Base-by-base conservation (phyloP, 495 filamentous ascomycete genomes). In the Durotheca rogersii region DNA sequence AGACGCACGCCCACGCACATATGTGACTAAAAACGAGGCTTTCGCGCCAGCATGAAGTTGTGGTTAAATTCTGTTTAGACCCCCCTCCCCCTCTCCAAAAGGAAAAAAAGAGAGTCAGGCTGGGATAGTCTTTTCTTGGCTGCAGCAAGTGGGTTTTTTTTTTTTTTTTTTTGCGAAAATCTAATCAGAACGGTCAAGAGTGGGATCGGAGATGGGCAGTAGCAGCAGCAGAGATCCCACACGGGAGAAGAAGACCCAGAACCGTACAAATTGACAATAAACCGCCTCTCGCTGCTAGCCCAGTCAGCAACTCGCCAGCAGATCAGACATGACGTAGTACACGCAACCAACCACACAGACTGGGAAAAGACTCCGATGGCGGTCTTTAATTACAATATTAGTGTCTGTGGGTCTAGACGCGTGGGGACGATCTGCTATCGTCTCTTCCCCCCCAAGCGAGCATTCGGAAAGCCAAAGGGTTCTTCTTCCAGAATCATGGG, bases 331-430 rank as follows among this genome's bases (percentile, higher is more conserved):
- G n/a, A 45, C 56, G 41, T 17, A 51, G 32, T 42, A 41, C 37
- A 27, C 34, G 39, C 44, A 49, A 31, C n/a, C 53, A 49, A 49
- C 53, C 49, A 53, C 55, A 49, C 55, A 38, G 39, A 53, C 48
- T 52, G 38, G 50, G 56, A 50, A 59, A 59, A 59, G 41, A 45
- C 56, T 60, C 56, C 56, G 56, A 60, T 51, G 51, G 52, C 56
- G 51, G 51, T 60, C 56, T 60, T 60, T 56, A 56, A 60, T n/a
- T n/a, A n/a, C n/a, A n/a, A n/a, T n/a, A 27, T 60, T 60, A 60
- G 51, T 47, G 51, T 50, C 51, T 47, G 56, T 44, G 51, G 50
- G 9, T 14, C 39, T 9, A 43, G 41, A 51, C 32, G 32, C 56
- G 56, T 55, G 46, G 51, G 39, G 47, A 47, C 51, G 32, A 33